Evolutionary conservation across 1,139 yeast genomes (phyloP).

Genomic region (Yamadazyma songkhlaensis): DNA sequence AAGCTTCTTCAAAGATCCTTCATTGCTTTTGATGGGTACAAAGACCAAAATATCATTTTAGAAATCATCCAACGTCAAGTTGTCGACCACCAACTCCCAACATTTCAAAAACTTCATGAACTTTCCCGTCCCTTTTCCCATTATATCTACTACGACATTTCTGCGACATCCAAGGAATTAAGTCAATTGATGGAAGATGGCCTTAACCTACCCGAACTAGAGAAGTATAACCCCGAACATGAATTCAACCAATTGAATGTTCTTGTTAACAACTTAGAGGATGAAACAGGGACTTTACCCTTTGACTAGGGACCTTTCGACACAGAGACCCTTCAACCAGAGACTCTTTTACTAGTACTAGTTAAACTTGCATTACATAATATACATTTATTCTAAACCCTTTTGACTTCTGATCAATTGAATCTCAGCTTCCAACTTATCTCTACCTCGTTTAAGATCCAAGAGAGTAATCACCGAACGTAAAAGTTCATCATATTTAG

Average conservation of each 20-base stretch:
- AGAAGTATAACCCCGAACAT: conserved; percentile 8
- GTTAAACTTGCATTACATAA: not conserved
- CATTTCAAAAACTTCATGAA: conserved; percentile 7
- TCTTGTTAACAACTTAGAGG: not conserved
- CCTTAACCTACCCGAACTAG: conserved; percentile 11
- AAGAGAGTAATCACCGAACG: conserved; percentile 70
- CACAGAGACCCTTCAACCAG: no score
- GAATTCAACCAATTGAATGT: conserved; percentile 6
- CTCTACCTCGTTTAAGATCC: conserved; percentile 84
- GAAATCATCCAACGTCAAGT: conserved; percentile 13
- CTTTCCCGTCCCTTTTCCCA: conserved; percentile 11
- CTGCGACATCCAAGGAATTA: conserved; percentile 11
- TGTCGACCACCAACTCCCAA: conserved; percentile 12
- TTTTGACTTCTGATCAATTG: conserved; percentile 54
- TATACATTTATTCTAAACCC: conserved; percentile 18
- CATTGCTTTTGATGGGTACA: conserved; percentile 32
- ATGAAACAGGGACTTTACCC: conserved; percentile 5
- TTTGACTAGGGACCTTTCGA: no score
- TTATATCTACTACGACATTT: conserved; percentile 10
- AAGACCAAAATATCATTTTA: conserved; percentile 20
- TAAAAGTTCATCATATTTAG: conserved; percentile 74
- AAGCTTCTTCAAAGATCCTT: conserved; percentile 15
- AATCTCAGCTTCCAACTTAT: conserved; percentile 81
- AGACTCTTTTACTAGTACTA: no score
- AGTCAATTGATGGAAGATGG: conserved; percentile 8